These are phyloP conservation scores for Salix koriyanagi DNA, from an alignment of 345 rosid genomes.

Conservation along the genomic window DNA sequence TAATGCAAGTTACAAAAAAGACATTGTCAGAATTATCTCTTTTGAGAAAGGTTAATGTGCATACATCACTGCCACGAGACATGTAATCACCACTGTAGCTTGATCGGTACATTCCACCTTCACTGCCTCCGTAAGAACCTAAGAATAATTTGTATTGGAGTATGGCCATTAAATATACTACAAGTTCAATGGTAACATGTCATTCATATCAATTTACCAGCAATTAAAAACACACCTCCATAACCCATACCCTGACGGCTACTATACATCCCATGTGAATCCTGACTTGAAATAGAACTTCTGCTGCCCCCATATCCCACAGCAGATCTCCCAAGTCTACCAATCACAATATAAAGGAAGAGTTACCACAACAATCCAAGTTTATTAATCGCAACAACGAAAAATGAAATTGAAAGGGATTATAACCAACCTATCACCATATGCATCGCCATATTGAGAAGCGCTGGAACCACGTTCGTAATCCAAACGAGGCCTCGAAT, in stretches of 20 bases:
- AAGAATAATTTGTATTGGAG: conserved; percentile 21
- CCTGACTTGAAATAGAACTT: conserved; percentile 68
- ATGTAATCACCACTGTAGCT: conserved; percentile 68
- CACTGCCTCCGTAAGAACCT: conserved; percentile 76
- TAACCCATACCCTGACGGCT: conserved; percentile 79
- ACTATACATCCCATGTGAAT: conserved; percentile 70
- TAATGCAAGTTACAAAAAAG: background rate
- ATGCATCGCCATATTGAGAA: conserved; percentile 75
- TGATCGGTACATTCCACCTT: conserved; percentile 76
- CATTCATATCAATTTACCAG: conserved; percentile 12
- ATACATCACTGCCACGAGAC: conserved; percentile 75
- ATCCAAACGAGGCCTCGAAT: conserved; percentile 86
- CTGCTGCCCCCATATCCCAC: conserved; percentile 80
- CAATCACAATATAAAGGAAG: conserved; percentile 21
- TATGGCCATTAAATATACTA: too few relatives aligned
- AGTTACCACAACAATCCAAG: background rate
- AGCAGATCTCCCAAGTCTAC: conserved; percentile 73
- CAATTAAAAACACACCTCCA: conserved; percentile 47
- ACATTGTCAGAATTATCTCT: background rate
- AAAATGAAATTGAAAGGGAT: background rate
- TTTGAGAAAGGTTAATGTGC: conserved; percentile 6
- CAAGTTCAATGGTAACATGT: background rate
- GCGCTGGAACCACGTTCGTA: conserved; percentile 60
- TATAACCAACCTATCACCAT: conserved; percentile 66
- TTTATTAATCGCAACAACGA: background rate